These are phyloP conservation scores for Cynanchum wilfordii DNA, from an alignment of 257 asterid species.

Conservation along the genomic window DNA sequence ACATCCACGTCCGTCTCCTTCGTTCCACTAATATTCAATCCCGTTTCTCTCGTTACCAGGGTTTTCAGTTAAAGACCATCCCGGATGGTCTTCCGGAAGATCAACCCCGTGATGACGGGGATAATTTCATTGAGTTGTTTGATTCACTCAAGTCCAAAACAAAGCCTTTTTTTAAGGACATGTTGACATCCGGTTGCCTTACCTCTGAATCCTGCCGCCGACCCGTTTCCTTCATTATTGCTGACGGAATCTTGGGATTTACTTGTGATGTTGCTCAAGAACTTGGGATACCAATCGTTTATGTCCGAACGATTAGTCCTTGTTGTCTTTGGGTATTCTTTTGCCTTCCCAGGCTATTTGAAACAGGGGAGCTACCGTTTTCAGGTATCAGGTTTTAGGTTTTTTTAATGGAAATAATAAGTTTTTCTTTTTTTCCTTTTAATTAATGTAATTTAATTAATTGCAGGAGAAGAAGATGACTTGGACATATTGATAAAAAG, in stretches of 20 bases:
- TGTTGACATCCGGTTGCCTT: constrained; percentile 35
- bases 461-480: constrained; percentile 28
- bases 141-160: constrained; percentile 6
- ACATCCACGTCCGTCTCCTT: constrained; percentile 14
- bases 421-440: too few species aligned
- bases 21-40: constrained; percentile 11
- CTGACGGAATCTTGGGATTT: constrained; percentile 28
- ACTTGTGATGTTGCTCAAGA: constrained; percentile 29
- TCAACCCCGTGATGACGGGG: constrained; percentile 25
- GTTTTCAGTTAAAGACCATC: constrained; percentile 11
- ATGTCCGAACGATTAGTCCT: constrained; percentile 26
- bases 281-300: constrained; percentile 20
- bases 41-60: constrained; percentile 9
- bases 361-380: constrained; percentile 33
- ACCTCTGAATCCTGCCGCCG: constrained; percentile 6
- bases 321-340: constrained; percentile 30
- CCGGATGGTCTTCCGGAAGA: constrained; percentile 21
- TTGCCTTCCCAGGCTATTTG: constrained; percentile 27
- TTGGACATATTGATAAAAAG: constrained; percentile 16
- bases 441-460: neutral
- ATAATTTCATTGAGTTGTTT: constrained; percentile 19
- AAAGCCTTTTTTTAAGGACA: constrained; percentile 22
- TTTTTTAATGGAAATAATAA: too few species aligned
- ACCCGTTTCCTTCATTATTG: constrained; percentile 26
- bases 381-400: too few species aligned